These are phyloP conservation scores for Suhomyces bolitotheri DNA, from an alignment of 1,139 yeast species.

Conservation along the genomic window DNA sequence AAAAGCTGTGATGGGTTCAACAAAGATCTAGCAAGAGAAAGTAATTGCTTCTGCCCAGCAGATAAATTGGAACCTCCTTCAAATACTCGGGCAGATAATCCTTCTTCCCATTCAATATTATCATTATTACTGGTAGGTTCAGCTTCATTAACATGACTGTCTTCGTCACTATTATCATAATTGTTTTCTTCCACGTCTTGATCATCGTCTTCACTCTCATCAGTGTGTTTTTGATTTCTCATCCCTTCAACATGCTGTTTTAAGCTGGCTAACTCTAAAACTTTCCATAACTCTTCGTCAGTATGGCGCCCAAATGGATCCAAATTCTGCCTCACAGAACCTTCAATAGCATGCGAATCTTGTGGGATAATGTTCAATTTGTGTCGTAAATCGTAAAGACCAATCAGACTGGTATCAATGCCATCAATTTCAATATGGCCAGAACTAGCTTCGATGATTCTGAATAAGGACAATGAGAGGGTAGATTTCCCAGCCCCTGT, in stretches of 20 bases:
- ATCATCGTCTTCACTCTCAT: conserved; percentile 19
- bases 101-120: conserved; percentile 14
- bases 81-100: conserved; percentile 23
- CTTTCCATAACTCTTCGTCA: conserved; percentile 31
- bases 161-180: conserved; percentile 18
- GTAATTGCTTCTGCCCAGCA: conserved; percentile 38
- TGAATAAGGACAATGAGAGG: conserved; percentile 31
- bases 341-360: conserved; percentile 33
- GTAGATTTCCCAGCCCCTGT: conserved; percentile 38
- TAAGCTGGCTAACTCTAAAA: conserved; percentile 30
- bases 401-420: conserved; percentile 26
- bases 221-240: conserved; percentile 24
- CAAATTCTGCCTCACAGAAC: conserved; percentile 31
- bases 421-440: conserved; percentile 32
- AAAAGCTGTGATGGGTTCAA: conserved; percentile 34
- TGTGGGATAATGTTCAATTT: conserved; percentile 34
- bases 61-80: conserved; percentile 42
- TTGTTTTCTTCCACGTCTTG: conserved; percentile 12
- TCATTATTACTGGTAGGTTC: conserved; percentile 16
- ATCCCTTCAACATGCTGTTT: conserved; percentile 24
- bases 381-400: conserved; percentile 30
- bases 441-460: conserved; percentile 29
- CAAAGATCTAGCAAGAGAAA: conserved; percentile 40
- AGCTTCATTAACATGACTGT: conserved; percentile 12
- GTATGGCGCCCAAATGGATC: conserved; percentile 28